Percentiles rank a stretch among this genome's conserved stretches.
These are phyloP conservation scores for Kentomonas sorsogonicus DNA, from an alignment of 208 protist genomes.

Conservation along the genomic window DNA sequence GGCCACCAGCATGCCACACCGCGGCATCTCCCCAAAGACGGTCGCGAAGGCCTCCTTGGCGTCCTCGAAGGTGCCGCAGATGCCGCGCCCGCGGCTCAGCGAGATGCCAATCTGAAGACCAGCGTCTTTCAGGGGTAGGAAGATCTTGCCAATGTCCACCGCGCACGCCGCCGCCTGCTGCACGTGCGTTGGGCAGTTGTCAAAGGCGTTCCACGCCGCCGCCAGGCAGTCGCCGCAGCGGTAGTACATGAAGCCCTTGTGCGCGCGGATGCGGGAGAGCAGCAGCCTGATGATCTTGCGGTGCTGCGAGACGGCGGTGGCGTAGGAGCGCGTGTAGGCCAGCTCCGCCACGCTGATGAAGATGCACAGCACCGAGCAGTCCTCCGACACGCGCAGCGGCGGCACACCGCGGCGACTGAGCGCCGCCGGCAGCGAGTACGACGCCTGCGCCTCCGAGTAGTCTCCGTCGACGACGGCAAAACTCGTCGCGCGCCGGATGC, in stretches of 20 bases:
- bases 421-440: no score
- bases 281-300: conserved; percentile 73
- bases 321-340: conserved; percentile 67
- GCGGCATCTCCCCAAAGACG: conserved; percentile 64
- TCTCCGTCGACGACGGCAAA: no score
- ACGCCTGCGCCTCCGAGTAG: no score
- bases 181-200: conserved; percentile 66
- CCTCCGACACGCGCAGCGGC: conserved; percentile 39
- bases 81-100: conserved; percentile 69
- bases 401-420: no score
- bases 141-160: conserved; percentile 47
- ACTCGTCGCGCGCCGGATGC: no score
- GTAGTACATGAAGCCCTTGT: conserved; percentile 69
- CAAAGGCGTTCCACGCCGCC: conserved; percentile 83
- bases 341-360: conserved; percentile 50
- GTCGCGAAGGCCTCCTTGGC: conserved; percentile 73
- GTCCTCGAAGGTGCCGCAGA: conserved; percentile 78
- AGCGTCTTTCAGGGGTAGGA: conserved; percentile 39
- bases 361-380: conserved; percentile 61
- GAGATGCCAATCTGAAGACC: conserved; percentile 74
- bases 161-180: conserved; percentile 63
- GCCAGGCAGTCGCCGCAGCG: conserved; percentile 65
- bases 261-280: conserved; percentile 54
- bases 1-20: conserved; percentile 48
- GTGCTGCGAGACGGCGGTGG: conserved; percentile 52